Evolutionary conservation across 2,329 filamentous ascomycete genomes (phyloP), one percentile per base, ranked within the genome.

Genomic region (Karstenula rhodostoma): DNA sequence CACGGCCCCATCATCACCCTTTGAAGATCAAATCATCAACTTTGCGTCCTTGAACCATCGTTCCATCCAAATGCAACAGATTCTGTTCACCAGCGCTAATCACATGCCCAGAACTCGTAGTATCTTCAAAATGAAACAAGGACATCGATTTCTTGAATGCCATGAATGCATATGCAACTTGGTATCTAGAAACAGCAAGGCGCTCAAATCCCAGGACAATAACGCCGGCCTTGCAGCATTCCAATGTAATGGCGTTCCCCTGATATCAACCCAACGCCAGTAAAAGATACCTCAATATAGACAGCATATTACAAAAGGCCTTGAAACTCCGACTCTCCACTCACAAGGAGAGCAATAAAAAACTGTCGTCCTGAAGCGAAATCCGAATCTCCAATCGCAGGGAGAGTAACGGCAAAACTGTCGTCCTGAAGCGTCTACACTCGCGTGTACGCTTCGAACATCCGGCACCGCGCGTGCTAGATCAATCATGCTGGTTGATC

Each of bases 401-500:
- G 46, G 27, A 19, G 46, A 33, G 17, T 9, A 49, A 19, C 8
- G n/a, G 9, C 7, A 51, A 9, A n/a, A 51, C 8, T 9, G 17
- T 35, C 9, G 29, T 19, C 12, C 17, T 10, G 49, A 40, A 17
- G 37, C 37, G n/a, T 40, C 37, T 40, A 19, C n/a, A 40, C 17
- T 40, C 37, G 7, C n/a, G 3, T n/a, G 15, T 35, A 35, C 10
- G 33, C 33, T 35, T 35, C 15, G 33, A 13, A 35, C 33, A 13
- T 35, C 15, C 33, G 33, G n/a, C n/a, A n/a, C n/a, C 29, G 27
- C 27, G 32, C 47, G 32, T 8, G 37, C 37, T 25, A 4, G 5
- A n/a, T 40, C 29, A 40, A 32, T 22, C 29, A 25, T n/a, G 13
- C 9, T 55, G 33, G 40, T 69, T 56, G 13, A 71, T 29, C 70